phyloP scores from a whole-genome alignment of 1,139 yeast species.

The Saccharomyces uvarum region DNA sequence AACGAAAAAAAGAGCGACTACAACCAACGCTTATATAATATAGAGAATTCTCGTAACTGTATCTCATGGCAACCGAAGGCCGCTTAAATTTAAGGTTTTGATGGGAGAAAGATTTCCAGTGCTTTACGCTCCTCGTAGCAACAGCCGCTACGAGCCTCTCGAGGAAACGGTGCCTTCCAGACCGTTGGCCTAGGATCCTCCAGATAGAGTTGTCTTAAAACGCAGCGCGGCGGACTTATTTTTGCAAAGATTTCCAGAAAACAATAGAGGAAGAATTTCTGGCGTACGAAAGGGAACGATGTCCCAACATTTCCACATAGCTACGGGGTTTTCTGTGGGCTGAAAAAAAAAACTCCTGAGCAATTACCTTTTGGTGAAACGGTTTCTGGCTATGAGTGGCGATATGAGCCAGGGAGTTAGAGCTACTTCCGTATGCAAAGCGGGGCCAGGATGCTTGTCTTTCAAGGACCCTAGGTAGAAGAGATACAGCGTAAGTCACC shows the following conservation, averaged over 20 bases:
- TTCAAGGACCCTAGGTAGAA: neutral
- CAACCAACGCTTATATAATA: neutral
- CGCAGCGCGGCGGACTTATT: neutral
- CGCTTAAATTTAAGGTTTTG: neutral
- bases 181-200: neutral
- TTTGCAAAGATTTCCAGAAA: neutral
- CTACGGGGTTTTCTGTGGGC: neutral
- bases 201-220: neutral
- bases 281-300: conserved; percentile 1
- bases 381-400: neutral
- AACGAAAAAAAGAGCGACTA: neutral
- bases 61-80: neutral
- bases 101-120: neutral
- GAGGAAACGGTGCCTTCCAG: neutral
- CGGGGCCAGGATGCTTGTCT: neutral
- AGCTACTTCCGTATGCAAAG: neutral
- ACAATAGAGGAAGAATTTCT: neutral
- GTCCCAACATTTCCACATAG: neutral
- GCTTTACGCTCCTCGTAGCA: neutral
- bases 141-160: neutral
- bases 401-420: neutral
- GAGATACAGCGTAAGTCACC: neutral
- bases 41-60: neutral
- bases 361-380: neutral
- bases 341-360: neutral